Evolutionary conservation across 495 filamentous ascomycete species (phyloP).

Genomic region (Symbiotaphrina buchneri): DNA sequence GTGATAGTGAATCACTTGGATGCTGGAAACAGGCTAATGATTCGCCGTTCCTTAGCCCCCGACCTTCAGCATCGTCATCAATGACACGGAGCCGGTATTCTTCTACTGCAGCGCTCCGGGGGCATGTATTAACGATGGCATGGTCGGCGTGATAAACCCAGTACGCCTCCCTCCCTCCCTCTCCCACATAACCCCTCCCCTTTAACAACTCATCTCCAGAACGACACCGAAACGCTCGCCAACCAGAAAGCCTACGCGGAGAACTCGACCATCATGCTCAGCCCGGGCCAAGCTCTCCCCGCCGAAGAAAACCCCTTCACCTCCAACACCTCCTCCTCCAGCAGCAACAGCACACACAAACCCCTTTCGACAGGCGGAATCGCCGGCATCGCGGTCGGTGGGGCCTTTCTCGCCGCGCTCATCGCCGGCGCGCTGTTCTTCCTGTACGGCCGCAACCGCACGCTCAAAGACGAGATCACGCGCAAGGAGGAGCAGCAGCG

Average conservation of each 20-base stretch:
- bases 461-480: too few species aligned
- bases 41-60: slow-evolving; percentile 15
- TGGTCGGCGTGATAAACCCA: slow-evolving; percentile 23
- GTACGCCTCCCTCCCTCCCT: slow-evolving; percentile 6
- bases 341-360: slow-evolving; percentile 2
- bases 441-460: slow-evolving; percentile 10
- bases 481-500: too few species aligned
- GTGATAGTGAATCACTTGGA: too few species aligned
- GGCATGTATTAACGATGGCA: slow-evolving; percentile 15
- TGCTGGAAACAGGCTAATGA: too few species aligned
- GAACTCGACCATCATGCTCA: slow-evolving; percentile 13
- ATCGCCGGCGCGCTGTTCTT: slow-evolving; percentile 18
- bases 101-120: slow-evolving; percentile 33
- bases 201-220: slow-evolving; percentile 5
- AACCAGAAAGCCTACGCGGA: slow-evolving; percentile 10
- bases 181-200: background rate
- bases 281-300: slow-evolving; percentile 17
- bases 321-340: slow-evolving; percentile 4
- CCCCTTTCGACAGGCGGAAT: slow-evolving; percentile 19
- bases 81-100: slow-evolving; percentile 33
- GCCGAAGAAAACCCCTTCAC: slow-evolving; percentile 9
- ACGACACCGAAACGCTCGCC: slow-evolving; percentile 10
- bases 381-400: slow-evolving; percentile 22
- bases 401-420: slow-evolving; percentile 11
- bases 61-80: slow-evolving; percentile 23